Evolutionary conservation across 139 green algal genomes (phyloP).

Genomic region (Closterium sp.): DNA sequence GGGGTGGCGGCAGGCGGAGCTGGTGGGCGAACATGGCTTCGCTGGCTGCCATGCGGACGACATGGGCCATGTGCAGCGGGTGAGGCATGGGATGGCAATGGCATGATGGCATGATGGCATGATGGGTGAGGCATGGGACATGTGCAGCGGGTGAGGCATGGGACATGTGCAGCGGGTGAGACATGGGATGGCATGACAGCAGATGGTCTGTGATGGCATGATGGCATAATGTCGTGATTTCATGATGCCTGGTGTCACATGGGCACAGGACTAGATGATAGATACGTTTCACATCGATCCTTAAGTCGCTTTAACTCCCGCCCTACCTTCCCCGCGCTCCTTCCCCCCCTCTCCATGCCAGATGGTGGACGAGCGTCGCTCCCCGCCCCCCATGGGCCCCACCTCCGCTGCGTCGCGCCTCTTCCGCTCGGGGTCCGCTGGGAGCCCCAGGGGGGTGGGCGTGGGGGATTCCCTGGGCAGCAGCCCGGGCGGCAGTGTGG

Average conservation of each 20-base stretch:
- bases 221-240: too few relatives aligned
- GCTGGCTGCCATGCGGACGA: slow-evolving; percentile 19
- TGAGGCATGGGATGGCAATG: not conserved
- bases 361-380: not conserved
- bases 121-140: not conserved
- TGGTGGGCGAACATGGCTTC: not conserved
- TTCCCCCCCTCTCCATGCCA: too few relatives aligned
- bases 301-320: too few relatives aligned
- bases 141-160: not conserved
- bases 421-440: not conserved
- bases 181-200: too few relatives aligned
- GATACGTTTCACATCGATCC: too few relatives aligned
- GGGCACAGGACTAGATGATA: too few relatives aligned
- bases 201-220: too few relatives aligned
- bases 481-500: not conserved
- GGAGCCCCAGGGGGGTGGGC: not conserved
- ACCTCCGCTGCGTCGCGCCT: not conserved
- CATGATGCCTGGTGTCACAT: too few relatives aligned
- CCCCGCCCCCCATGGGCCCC: too few relatives aligned
- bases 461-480: not conserved
- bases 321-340: too few relatives aligned
- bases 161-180: too few relatives aligned
- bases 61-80: not conserved
- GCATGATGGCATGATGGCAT: too few relatives aligned
- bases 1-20: slow-evolving; percentile 8